Conservation (phyloP, 106 monocot species). For the Acanthochlamys bracteata region DNA sequence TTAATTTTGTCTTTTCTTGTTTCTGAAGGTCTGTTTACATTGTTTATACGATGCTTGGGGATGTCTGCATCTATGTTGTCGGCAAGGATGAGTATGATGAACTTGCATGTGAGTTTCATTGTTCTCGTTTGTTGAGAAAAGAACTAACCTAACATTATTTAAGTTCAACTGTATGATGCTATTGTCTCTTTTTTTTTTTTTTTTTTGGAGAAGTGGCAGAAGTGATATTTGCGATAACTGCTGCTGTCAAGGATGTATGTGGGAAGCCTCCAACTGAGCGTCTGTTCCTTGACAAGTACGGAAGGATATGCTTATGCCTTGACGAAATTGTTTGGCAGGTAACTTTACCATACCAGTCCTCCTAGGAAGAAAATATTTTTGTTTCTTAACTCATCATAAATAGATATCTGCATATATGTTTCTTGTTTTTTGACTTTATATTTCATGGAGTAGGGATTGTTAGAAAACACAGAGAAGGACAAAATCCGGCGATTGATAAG, state of each 20-base stretch:
- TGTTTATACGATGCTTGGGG: slow-evolving; percentile 85
- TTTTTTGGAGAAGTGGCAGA: slow-evolving; percentile 49
- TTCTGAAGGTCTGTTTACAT: slow-evolving; percentile 77
- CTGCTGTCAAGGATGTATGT: slow-evolving; percentile 78
- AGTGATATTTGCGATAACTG: slow-evolving; percentile 74
- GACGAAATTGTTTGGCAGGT: slow-evolving; percentile 99
- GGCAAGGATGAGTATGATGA: slow-evolving; percentile 99
- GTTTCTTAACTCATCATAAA: too few species aligned
- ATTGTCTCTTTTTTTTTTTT: slow-evolving; percentile 7
- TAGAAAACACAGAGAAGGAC: slow-evolving; percentile 94
- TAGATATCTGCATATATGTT: not conserved
- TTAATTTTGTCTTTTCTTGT: not conserved
- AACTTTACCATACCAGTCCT: not conserved
- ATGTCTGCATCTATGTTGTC: slow-evolving; percentile 88
- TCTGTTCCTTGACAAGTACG: slow-evolving; percentile 91
- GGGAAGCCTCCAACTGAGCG: slow-evolving; percentile 82
- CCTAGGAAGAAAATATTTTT: too few species aligned
- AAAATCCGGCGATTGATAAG: slow-evolving; percentile 64
- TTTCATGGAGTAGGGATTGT: slow-evolving; percentile 48
- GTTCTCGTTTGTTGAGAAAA: too few species aligned
- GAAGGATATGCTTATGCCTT: slow-evolving; percentile 86
- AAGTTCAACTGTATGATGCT: not conserved
- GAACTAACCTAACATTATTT: not conserved
- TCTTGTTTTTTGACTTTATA: not conserved
- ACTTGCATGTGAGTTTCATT: slow-evolving; percentile 70